Base-by-base conservation (phyloP, 108 stramenopile genomes). In the Nitzschia palea region DNA sequence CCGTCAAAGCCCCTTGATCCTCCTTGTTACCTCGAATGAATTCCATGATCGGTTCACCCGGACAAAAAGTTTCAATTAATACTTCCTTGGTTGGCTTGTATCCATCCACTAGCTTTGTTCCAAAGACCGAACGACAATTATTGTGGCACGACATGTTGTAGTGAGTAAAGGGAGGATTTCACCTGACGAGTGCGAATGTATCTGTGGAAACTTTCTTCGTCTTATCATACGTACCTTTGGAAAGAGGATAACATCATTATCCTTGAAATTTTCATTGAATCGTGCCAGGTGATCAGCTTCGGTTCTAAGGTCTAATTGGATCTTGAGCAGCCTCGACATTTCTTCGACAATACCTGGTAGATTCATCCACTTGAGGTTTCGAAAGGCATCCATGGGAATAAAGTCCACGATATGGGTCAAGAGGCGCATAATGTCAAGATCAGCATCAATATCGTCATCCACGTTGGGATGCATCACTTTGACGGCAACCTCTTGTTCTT, bases 401-500 rank as follows among this genome's bases (percentile, higher is more conserved):
- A 22, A 22, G 12, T 78, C 64, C 57, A 82, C 14, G 6, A 65
- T 5, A 15, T 35, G 42, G 17, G 77, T 84, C 5, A 52, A 10
- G 0, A 68, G 6, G 45, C 80, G 57, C 65, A 90, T 62, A 55
- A 90, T 66, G 53, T 85, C 84, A 22, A 90, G 37, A 65, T 90
- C 89, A 43, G 77, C 71, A 22, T 76, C 81, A 34, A 90, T 78
- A 17, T 71, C 71, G 20, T 67, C 37, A 34, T 70, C 59, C 5
- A 86, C 82, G 36, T 71, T 67, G 22, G 89, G 86, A 68, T 90
- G 89, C 36, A 79, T 35, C 0, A 87, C 80, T 34, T 89, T 89
- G 55, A 86, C 62, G 3, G 85, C 85, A 17, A 89, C 85, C 1
- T 35, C 44, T 44, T 62, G 56, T 44, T 73, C 69, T 29, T 42